Base-by-base conservation (phyloP, 352 stramenopile genomes). In the Pythium volutum region DNA sequence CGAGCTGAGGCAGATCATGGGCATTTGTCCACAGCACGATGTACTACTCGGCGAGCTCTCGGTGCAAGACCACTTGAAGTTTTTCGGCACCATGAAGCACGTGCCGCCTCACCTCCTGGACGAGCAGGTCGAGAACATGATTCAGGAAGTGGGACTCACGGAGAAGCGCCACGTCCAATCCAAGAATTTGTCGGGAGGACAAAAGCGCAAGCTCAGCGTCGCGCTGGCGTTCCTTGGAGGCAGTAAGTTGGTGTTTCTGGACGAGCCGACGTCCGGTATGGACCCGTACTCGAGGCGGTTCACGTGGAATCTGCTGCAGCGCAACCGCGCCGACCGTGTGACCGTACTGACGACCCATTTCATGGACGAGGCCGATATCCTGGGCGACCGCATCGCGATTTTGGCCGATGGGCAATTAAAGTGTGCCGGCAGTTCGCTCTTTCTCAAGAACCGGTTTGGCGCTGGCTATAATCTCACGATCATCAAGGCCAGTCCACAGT, bases 21-120 rank as follows among this genome's bases (percentile, higher is more conserved):
- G 91, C 51, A 77, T 98, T 45, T 98, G 93, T 71, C 81, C 95
- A 16, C 95, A 98, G 70, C 90, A 98, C 71, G 91, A 98, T 74
- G 91, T 96, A 41, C 69, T 98, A 0, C 98, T 95, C 65, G 79
- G 79, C 6, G 62, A 91, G 20, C 76, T 98, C n/a, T 97, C 92
- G 4, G 92, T 98, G n/a, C 56, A 84, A 15, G 95, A 98, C 64
- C 93, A 98, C 67, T 68, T 98, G 16, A 52, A 79, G 52, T 96
- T 98, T 69, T 98, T 95, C 62, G 84, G 74, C 10, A 71, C 68
- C 18, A 73, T 98, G 23, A 98, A 98, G 69, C 82, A 83, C 23
- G 45, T 94, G 38, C 11, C 46, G 59, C 1, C n/a, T 38, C 18
- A 31, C 52, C 18, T 20, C 47, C 15, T 74, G 2, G 36, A 79